Conservation (phyloP, 768 basidiomycete genomes). For the Gloeopeniophorella convolvens region DNA sequence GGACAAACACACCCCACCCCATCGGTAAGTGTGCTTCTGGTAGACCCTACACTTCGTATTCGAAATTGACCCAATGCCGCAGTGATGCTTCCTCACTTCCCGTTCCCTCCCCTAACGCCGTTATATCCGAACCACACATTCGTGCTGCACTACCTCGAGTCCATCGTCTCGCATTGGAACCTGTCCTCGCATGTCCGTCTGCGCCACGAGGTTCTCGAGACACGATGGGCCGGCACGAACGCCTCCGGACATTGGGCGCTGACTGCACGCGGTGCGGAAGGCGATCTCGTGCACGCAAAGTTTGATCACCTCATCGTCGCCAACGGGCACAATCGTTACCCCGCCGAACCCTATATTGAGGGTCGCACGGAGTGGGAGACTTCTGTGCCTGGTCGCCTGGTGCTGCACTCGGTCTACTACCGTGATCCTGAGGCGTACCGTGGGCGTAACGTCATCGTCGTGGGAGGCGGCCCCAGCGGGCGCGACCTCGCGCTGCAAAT, state of each 20-base stretch:
- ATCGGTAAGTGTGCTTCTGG: slow-evolving; percentile 25
- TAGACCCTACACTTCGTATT: background rate
- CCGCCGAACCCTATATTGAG: slow-evolving; percentile 40
- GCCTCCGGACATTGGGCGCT: slow-evolving; percentile 41
- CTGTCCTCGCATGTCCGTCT: slow-evolving; percentile 36
- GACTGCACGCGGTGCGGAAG: slow-evolving; percentile 20
- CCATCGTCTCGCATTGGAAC: slow-evolving; percentile 35
- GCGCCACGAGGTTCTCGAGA: slow-evolving; percentile 37
- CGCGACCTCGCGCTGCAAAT: slow-evolving; percentile 42
- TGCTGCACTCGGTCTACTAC: no score
- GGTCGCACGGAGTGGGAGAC: no score
- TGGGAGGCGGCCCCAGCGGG: slow-evolving; percentile 42
- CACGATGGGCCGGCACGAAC: slow-evolving; percentile 39
- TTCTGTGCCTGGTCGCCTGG: no score
- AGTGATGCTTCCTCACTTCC: slow-evolving; percentile 48
- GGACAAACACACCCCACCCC: slow-evolving; percentile 49
- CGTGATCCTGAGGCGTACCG: no score
- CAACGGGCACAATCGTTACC: slow-evolving; percentile 49
- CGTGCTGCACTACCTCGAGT: slow-evolving; percentile 40
- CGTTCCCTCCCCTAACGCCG: slow-evolving; percentile 44
- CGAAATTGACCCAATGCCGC: background rate
- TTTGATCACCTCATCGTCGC: slow-evolving; percentile 54
- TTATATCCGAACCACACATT: slow-evolving; percentile 43
- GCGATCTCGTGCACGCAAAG: background rate
- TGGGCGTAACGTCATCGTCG: no score